phyloP scores from a whole-genome alignment of 768 basidiomycete genomes.

The Leccinum fibrillosum region DNA sequence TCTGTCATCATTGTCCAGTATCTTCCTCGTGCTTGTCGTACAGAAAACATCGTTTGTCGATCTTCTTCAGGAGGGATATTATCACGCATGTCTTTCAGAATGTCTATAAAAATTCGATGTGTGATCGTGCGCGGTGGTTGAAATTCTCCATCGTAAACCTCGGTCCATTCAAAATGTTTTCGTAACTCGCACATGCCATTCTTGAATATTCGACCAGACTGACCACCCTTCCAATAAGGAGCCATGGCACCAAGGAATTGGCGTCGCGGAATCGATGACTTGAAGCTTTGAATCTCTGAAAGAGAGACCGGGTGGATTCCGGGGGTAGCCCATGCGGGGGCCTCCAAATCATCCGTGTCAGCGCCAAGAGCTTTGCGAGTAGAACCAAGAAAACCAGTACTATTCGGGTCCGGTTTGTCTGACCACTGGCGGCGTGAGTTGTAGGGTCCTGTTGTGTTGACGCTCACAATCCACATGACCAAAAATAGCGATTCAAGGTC shows the following conservation, averaged over 20 bases:
- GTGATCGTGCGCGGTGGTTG: neutral
- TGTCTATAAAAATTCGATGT: rapidly evolving
- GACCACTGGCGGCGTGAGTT: neutral
- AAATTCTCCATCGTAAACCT: neutral
- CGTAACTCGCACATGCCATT: neutral
- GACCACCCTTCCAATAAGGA: neutral
- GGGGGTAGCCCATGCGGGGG: neutral
- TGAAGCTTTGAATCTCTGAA: neutral
- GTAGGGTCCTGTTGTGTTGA: neutral
- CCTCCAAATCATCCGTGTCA: neutral
- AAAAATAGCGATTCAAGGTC: neutral
- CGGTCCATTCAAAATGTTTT: neutral
- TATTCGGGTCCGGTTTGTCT: neutral
- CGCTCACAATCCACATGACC: neutral
- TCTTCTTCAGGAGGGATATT: neutral
- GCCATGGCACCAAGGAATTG: neutral
- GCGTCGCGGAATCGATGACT: neutral
- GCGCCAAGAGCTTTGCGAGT: neutral
- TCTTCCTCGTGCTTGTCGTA: neutral
- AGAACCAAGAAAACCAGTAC: neutral
- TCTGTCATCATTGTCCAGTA: neutral
- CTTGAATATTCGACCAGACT: neutral
- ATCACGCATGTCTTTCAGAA: neutral
- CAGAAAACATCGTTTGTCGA: neutral
- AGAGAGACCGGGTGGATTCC: neutral